A percentile compares a stretch with the other conserved stretches of the same genome.
Conservation (phyloP, 805 yeast species). For the Nakazawaea populi region DNA sequence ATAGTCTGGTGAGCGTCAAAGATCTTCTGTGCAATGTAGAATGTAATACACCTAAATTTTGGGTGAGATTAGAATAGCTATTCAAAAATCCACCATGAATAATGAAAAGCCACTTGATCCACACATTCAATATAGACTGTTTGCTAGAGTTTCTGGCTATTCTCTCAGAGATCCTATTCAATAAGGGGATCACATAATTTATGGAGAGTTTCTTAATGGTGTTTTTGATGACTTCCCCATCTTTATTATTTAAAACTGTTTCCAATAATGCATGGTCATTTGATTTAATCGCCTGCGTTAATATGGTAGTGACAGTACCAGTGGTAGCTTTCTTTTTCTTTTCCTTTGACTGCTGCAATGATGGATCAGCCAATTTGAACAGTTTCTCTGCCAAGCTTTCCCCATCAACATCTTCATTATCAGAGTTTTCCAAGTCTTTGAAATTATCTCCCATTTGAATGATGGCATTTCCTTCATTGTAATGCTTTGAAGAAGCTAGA, state of each 20-base stretch:
- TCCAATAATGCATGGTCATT: conserved; percentile 85
- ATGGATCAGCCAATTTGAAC: conserved; percentile 19
- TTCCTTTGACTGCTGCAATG: conserved; percentile 20
- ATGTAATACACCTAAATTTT: conserved; percentile 38
- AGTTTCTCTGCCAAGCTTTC: conserved; percentile 50
- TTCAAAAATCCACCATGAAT: conserved; percentile 48
- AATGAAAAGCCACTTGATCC: conserved; percentile 53
- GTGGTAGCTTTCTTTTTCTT: conserved; percentile 46
- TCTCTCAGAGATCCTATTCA: conserved; percentile 48
- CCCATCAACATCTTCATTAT: conserved; percentile 37
- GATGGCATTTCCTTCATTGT: conserved; percentile 56
- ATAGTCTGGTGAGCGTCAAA: conserved; percentile 39
- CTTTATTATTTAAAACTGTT: conserved; percentile 61
- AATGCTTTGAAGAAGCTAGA: conserved; percentile 45
- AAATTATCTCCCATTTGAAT: conserved; percentile 61
- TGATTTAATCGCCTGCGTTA: conserved; percentile 82
- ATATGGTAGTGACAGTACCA: conserved; percentile 77
- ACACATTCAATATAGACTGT: conserved; percentile 42
- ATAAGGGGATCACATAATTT: conserved; percentile 39
- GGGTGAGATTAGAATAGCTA: conserved; percentile 36
- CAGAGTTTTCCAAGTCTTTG: conserved; percentile 40
- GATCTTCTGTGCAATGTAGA: conserved; percentile 43
- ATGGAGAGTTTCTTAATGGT: conserved; percentile 46
- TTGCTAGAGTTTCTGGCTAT: conserved; percentile 44
- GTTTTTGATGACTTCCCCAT: conserved; percentile 41